These are phyloP conservation scores for Sphenostylis stenocarpa DNA, from an alignment of 306 rosid species.

Conservation along the genomic window DNA sequence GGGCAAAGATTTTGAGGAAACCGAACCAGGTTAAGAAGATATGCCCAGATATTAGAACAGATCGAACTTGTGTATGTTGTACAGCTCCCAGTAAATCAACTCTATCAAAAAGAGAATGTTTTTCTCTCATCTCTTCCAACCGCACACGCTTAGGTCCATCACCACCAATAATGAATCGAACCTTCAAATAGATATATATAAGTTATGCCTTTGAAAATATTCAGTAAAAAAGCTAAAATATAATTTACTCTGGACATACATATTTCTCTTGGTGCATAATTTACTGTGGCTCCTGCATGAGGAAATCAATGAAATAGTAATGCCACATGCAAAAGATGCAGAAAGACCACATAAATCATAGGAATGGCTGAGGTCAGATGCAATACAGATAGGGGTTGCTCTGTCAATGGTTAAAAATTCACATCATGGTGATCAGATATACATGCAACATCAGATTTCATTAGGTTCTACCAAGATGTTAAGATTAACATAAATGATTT, in stretches of 20 bases:
- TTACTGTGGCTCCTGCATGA: background rate
- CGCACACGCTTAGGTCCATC: constrained; percentile 89
- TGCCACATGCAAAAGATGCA: background rate
- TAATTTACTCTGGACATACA: background rate
- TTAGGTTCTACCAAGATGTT: background rate
- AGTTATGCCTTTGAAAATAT: constrained; percentile 23
- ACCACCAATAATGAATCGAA: constrained; percentile 83
- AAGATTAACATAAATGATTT: background rate
- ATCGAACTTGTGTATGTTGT: constrained; percentile 72
- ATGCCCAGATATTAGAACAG: constrained; percentile 78
- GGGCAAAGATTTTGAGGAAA: background rate
- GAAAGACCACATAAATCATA: background rate
- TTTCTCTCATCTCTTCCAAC: constrained; percentile 91
- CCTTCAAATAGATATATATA: constrained; percentile 51
- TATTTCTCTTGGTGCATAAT: background rate
- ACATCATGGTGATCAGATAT: background rate
- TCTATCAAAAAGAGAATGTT: constrained; percentile 79
- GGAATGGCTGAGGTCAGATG: constrained; percentile 57
- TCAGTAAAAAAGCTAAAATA: constrained; percentile 5
- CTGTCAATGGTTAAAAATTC: background rate
- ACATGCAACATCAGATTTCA: background rate
- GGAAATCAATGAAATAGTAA: background rate
- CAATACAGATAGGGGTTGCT: constrained; percentile 30
- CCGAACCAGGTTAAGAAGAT: constrained; percentile 80
- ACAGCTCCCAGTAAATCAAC: constrained; percentile 87